Percentiles rank a stretch among this genome's conserved stretches.
Conservation (phyloP, 305 asterid genomes). For the Ajuga reptans region DNA sequence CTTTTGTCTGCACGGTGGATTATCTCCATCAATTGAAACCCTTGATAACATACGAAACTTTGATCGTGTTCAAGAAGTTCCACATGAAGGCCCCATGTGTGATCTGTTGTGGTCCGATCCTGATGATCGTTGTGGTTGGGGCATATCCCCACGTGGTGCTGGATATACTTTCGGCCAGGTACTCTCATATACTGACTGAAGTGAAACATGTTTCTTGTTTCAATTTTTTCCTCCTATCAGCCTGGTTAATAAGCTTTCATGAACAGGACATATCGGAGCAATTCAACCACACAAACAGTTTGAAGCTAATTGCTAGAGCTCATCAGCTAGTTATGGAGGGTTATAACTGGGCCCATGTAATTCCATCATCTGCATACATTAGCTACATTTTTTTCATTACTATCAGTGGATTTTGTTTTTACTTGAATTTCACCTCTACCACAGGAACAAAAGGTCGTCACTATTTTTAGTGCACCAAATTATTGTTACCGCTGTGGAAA, state of each 20-base stretch:
- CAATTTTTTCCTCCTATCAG: not conserved
- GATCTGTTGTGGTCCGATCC: constrained; percentile 83
- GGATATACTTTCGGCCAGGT: constrained; percentile 79
- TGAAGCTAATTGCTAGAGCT: constrained; percentile 95
- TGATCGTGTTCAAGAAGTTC: constrained; percentile 66
- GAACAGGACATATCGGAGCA: constrained; percentile 95
- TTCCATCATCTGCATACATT: not conserved
- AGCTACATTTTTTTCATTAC: not conserved
- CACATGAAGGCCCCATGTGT: constrained; percentile 86
- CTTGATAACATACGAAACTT: constrained; percentile 56
- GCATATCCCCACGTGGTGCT: constrained; percentile 84
- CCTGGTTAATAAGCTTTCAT: not conserved
- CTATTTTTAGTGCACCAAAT: constrained; percentile 88
- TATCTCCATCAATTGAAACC: constrained; percentile 58
- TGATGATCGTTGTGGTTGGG: constrained; percentile 88
- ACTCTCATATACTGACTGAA: constrained; percentile 5
- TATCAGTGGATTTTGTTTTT: constrained; percentile 1
- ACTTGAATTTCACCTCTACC: constrained; percentile 10
- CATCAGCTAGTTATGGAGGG: constrained; percentile 99
- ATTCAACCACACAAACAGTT: constrained; percentile 79
- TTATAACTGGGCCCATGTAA: constrained; percentile 96
- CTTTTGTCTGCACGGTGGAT: constrained; percentile 57
- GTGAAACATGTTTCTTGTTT: not conserved
- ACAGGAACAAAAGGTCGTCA: constrained; percentile 93
- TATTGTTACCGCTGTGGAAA: constrained; percentile 95